A percentile compares a stretch with the other conserved stretches of the same genome.
Conservation (phyloP, 352 stramenopile genomes). For the Pythium dissimile region DNA sequence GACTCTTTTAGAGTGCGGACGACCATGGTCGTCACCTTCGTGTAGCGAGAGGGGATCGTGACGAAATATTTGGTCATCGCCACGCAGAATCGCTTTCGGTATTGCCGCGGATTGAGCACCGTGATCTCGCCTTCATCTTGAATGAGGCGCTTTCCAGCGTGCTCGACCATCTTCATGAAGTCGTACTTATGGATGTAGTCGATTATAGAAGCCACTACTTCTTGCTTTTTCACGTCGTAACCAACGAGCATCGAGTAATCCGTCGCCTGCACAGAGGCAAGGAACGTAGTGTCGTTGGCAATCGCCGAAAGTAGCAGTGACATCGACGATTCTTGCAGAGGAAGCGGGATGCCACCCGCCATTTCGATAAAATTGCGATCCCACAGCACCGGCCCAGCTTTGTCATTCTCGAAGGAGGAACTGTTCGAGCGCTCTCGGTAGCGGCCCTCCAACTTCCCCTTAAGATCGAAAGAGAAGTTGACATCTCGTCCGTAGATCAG, state of each 20-base stretch:
- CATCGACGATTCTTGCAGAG: conserved; percentile 80
- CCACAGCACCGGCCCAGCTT: conserved; percentile 58
- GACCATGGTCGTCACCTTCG: conserved; percentile 67
- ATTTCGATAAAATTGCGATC: conserved; percentile 88
- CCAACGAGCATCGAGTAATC: conserved; percentile 89
- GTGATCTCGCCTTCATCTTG: conserved; percentile 89
- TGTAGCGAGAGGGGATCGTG: conserved; percentile 84
- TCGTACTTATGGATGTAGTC: conserved; percentile 91
- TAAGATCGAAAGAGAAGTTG: conserved; percentile 85
- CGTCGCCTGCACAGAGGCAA: conserved; percentile 79
- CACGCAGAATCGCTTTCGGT: conserved; percentile 79
- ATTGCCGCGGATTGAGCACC: conserved; percentile 84
- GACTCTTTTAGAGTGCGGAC: conserved; percentile 35
- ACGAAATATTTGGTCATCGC: conserved; percentile 90
- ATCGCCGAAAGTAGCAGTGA: conserved; percentile 79
- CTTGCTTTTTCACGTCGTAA: conserved; percentile 84
- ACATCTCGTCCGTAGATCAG: conserved; percentile 83
- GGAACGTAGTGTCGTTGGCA: conserved; percentile 82
- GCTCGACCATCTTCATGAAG: conserved; percentile 89
- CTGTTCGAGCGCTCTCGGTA: conserved; percentile 41
- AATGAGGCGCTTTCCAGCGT: conserved; percentile 84
- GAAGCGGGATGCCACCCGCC: conserved; percentile 72
- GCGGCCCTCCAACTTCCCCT: conserved; percentile 86
- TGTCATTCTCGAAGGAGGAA: neutral
- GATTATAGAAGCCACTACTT: conserved; percentile 86